These are phyloP conservation scores for Eucalyptus curtisii DNA, from an alignment of 345 rosid genomes.

Conservation along the genomic window DNA sequence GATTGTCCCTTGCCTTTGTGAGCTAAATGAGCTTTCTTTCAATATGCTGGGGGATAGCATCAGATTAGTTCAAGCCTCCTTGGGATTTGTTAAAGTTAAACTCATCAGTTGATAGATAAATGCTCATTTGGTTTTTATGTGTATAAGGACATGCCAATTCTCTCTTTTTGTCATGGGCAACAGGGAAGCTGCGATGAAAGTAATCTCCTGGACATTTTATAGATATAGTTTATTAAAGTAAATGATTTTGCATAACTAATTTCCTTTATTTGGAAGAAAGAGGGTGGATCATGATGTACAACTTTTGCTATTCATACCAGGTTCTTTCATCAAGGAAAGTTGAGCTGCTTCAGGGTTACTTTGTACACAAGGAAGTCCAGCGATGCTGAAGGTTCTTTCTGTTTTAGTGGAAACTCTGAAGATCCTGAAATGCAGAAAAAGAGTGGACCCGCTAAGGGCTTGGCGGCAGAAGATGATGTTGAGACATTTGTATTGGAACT, in stretches of 20 bases:
- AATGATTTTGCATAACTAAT: not conserved
- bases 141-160: no score
- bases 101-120: no score
- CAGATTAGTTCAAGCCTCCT: no score
- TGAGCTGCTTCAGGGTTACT: not conserved
- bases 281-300: not conserved
- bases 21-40: no score
- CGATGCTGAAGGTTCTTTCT: not conserved
- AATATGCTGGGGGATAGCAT: no score
- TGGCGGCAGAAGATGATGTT: constrained; percentile 23
- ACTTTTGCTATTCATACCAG: not conserved
- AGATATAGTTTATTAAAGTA: not conserved
- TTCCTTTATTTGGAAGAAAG: not conserved
- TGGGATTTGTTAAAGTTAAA: no score
- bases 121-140: no score
- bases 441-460: constrained; percentile 64
- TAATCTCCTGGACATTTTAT: constrained; percentile 2
- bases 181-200: constrained; percentile 69
- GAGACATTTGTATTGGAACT: constrained; percentile 64
- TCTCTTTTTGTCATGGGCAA: no score
- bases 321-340: not conserved
- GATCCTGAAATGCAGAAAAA: constrained; percentile 82
- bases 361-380: not conserved
- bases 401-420: not conserved
- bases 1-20: no score